These are phyloP conservation scores for Chaetomiaceae sp. DNA, from an alignment of 2,329 filamentous ascomycete genomes.

Conservation along the genomic window DNA sequence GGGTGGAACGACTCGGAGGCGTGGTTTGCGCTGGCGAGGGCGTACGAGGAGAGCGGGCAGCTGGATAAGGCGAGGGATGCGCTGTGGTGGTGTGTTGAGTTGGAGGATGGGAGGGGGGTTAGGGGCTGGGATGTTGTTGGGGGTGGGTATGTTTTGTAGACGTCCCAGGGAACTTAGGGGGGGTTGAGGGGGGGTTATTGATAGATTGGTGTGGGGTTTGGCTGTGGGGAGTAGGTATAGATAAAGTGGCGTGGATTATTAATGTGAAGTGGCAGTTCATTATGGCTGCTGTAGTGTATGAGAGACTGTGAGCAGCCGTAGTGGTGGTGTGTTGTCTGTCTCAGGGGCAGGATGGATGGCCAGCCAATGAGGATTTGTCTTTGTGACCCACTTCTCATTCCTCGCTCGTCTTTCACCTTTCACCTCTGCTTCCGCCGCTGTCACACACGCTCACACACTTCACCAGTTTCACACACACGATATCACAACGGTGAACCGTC, in stretches of 20 bases:
- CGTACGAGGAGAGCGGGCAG: constrained; percentile 83
- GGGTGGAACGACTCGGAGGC: constrained; percentile 93
- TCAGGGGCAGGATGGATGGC: neutral
- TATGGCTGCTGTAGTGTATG: no score
- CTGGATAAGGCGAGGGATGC: constrained; percentile 84
- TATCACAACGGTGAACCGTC: no score
- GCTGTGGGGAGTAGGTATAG: no score
- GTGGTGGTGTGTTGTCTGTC: neutral
- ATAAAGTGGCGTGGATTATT: no score
- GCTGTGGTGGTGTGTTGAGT: constrained; percentile 94
- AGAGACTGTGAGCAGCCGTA: no score
- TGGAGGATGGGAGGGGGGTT: constrained; percentile 79
- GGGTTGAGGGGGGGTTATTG: neutral
- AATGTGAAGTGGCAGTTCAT: no score
- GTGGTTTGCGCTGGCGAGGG: constrained; percentile 83
- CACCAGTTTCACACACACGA: no score
- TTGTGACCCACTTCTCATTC: neutral
- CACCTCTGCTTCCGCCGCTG: neutral
- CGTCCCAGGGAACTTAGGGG: neutral
- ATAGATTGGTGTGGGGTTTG: neutral
- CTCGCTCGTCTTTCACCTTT: neutral
- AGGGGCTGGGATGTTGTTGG: constrained; percentile 72
- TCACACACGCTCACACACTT: neutral
- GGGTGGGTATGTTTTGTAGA: constrained; percentile 59
- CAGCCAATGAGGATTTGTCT: neutral